Evolutionary conservation across 2,329 filamentous ascomycete species (phyloP).

Genomic region (Peltaster fructicola): DNA sequence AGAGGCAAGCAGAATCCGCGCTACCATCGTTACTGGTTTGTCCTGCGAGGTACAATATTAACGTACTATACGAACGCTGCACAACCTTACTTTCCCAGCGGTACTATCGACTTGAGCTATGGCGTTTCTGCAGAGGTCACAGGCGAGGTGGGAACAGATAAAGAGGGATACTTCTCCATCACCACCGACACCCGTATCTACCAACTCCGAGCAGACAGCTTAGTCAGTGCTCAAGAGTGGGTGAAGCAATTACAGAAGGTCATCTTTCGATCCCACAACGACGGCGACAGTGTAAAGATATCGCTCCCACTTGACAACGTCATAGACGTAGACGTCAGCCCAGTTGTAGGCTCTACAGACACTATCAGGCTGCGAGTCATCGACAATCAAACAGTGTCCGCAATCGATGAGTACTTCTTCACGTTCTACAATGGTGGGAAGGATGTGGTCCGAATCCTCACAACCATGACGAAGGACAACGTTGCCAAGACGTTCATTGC

Average conservation of each 20-base stretch:
- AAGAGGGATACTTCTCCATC: slow-evolving; percentile 64
- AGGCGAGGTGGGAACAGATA: slow-evolving; percentile 27
- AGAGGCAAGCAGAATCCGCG: slow-evolving; percentile 74
- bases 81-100: slow-evolving; percentile 78
- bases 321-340: slow-evolving; percentile 80
- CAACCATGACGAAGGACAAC: slow-evolving; percentile 50
- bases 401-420: slow-evolving; percentile 97
- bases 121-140: slow-evolving; percentile 69
- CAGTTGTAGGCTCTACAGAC: slow-evolving; percentile 79
- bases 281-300: slow-evolving; percentile 93
- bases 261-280: slow-evolving; percentile 89
- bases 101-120: slow-evolving; percentile 82
- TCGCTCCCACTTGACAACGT: slow-evolving; percentile 76
- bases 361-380: slow-evolving; percentile 88
- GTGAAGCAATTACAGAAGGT: slow-evolving; percentile 85
- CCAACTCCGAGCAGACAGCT: slow-evolving; percentile 76
- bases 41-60: slow-evolving; percentile 76
- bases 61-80: slow-evolving; percentile 75
- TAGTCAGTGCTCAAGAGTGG: slow-evolving; percentile 84
- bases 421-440: slow-evolving; percentile 80
- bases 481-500: slow-evolving; percentile 20
- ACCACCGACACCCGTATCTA: slow-evolving; percentile 70
- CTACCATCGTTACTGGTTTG: slow-evolving; percentile 86
- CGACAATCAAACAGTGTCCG: slow-evolving; percentile 85
- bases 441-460: slow-evolving; percentile 66